These are phyloP conservation scores for Paralagenidium karlingii DNA, from an alignment of 352 stramenopile genomes.

Conservation along the genomic window DNA sequence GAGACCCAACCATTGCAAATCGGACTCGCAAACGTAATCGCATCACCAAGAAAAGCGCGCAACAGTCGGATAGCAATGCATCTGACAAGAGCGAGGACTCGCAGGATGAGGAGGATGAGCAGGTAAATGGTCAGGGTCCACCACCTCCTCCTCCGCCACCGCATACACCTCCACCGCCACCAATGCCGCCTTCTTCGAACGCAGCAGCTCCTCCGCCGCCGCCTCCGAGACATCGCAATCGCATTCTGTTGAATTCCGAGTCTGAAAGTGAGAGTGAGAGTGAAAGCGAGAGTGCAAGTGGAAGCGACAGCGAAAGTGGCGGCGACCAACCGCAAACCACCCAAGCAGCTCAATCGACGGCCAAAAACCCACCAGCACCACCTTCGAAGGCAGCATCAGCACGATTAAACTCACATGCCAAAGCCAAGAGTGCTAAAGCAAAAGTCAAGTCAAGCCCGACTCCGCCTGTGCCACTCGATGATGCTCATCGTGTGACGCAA, in stretches of 20 bases:
- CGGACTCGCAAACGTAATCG: not conserved
- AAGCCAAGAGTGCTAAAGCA: too few species aligned
- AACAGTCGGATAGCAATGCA: too few species aligned
- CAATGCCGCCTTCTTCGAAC: not conserved
- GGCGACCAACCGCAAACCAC: too few species aligned
- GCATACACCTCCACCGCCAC: not conserved
- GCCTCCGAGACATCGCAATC: too few species aligned
- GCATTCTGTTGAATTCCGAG: too few species aligned
- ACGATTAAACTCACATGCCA: too few species aligned
- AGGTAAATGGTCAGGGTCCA: not conserved
- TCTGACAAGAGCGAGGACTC: constrained; percentile 8
- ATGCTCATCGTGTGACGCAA: too few species aligned
- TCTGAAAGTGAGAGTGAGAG: too few species aligned
- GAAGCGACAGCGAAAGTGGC: too few species aligned
- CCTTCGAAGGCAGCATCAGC: not conserved
- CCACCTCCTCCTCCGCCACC: not conserved
- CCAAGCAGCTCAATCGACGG: not conserved
- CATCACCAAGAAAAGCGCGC: not conserved
- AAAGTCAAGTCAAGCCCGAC: too few species aligned
- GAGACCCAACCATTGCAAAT: not conserved
- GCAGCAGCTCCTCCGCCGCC: constrained; percentile 1
- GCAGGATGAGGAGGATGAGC: constrained; percentile 6
- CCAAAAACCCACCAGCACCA: not conserved
- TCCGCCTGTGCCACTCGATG: too few species aligned
- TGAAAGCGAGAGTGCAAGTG: too few species aligned